phyloP scores from a whole-genome alignment of 805 yeast species.

The Lipomyces anomalus region DNA sequence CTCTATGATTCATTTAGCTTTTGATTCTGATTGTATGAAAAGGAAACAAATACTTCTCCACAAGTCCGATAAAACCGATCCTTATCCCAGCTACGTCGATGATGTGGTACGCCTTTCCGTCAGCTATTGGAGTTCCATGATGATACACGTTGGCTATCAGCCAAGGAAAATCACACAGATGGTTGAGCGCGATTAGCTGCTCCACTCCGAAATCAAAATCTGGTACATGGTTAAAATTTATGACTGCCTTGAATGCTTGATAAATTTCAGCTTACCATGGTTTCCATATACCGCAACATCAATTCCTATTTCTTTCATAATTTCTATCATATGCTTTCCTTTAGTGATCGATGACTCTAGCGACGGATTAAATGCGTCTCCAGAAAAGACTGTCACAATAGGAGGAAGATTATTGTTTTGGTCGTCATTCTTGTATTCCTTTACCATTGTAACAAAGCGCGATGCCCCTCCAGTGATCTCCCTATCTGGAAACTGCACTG shows the following conservation, averaged over 20 bases:
- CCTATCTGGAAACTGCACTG: slow-evolving; percentile 14
- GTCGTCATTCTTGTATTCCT: slow-evolving; percentile 13
- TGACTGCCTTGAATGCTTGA: background rate
- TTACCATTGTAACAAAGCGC: slow-evolving; percentile 24
- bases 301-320: slow-evolving; percentile 16
- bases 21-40: background rate
- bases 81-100: slow-evolving; percentile 11
- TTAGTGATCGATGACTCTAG: slow-evolving; percentile 23
- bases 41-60: slow-evolving; percentile 16
- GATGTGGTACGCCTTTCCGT: slow-evolving; percentile 12
- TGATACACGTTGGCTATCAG: slow-evolving; percentile 18
- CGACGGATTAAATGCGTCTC: slow-evolving; percentile 26
- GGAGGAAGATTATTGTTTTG: slow-evolving; percentile 15
- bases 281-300: slow-evolving; percentile 26
- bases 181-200: slow-evolving; percentile 14
- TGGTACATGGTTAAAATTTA: background rate
- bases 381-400: slow-evolving; percentile 24
- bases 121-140: slow-evolving; percentile 15
- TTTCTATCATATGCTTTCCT: slow-evolving; percentile 23
- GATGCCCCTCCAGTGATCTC: slow-evolving; percentile 27
- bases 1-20: slow-evolving; percentile 10
- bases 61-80: slow-evolving; percentile 24
- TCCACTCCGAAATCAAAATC: slow-evolving; percentile 26
- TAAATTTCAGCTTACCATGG: slow-evolving; percentile 14
- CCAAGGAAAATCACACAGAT: slow-evolving; percentile 25